Percentiles rank a stretch among this genome's conserved stretches.
Conservation (phyloP, 169 alveolate species). For the Eimeria falciformis region DNA sequence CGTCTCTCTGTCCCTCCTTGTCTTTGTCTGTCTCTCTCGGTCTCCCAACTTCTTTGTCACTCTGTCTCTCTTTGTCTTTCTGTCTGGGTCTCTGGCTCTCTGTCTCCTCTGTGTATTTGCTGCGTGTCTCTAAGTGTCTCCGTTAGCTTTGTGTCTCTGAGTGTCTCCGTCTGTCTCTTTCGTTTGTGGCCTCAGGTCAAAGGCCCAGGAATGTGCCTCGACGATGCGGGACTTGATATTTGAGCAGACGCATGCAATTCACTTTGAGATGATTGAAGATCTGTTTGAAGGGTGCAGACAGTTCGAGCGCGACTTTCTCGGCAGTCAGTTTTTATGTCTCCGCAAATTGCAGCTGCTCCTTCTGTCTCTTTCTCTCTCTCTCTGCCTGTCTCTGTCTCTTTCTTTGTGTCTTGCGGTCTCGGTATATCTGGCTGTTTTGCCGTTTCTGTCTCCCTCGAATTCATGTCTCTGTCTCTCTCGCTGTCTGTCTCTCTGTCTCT, state of each 20-base stretch:
- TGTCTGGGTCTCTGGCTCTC: not conserved
- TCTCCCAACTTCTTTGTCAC: not conserved
- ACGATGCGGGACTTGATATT: constrained; percentile 90
- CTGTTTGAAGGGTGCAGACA: constrained; percentile 89
- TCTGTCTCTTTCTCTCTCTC: not conserved
- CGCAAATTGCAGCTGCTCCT: no score
- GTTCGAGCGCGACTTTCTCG: constrained; percentile 87
- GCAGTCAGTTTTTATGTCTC: constrained; percentile 29
- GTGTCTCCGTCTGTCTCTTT: constrained; percentile 2
- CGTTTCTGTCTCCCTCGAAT: not conserved
- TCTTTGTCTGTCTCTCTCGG: not conserved
- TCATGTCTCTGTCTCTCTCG: not conserved
- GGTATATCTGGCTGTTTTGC: not conserved
- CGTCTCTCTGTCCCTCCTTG: not conserved
- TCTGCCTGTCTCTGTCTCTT: not conserved
- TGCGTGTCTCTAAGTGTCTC: not conserved
- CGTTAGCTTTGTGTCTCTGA: not conserved
- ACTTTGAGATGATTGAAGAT: constrained; percentile 90
- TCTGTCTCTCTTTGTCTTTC: not conserved
- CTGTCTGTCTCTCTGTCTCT: not conserved
- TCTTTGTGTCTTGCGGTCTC: not conserved
- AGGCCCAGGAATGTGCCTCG: constrained; percentile 88
- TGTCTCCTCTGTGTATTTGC: not conserved
- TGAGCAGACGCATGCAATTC: constrained; percentile 92
- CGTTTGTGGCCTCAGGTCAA: constrained; percentile 52